Base-by-base conservation (phyloP, 2,329 filamentous ascomycete genomes). In the Penicillium sp. region DNA sequence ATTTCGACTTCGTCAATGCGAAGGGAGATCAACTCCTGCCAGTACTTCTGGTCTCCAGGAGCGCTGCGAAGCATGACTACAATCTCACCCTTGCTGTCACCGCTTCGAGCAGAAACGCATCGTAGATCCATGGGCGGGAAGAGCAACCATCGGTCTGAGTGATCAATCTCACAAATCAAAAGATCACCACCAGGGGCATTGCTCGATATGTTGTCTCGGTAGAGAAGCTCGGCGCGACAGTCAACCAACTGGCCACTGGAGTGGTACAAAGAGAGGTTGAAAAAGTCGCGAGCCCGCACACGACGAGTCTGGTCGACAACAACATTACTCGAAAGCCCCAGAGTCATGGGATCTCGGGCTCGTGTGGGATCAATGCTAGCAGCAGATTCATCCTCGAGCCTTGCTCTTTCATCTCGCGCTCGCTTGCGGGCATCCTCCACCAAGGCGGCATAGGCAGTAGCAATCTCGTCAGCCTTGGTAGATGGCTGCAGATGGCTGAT, bases 141-240 rank as follows among this genome's bases (percentile, higher is more conserved):
- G 0, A 99, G 83, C 4, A 99, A 84, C 87, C 92, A 98, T 55
- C 87, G 86, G 14, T 89, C 87, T 5, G 84, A 83, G 54, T 86
- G 84, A 47, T 92, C 92, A n/a, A 92, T 87, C 75, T 98, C 93
- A 66, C 94, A 93, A 58, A 99, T 89, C 22, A 99, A 84, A n/a
- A 99, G 74, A 74, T 99, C 95, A 6, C 94, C 92, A 51, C 85
- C 81, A 63, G 89, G 85, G 3, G 85, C 84, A 38, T 84, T 82
- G 51, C 86, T 84, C n/a, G 84, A 82, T 25, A 87, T 82, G 67
- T 91, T 91, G 71, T 98, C 94, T 71, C 95, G 87, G 64, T 94
- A 85, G 14, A 98, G 83, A 34, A 99, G 74, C 73, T 99, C 95
- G 15, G 96, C 86, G 67, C 90, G 90, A 72, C 95, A 97, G 68